A percentile compares a stretch with the other conserved stretches of the same genome.
Evolutionary conservation across 2,329 filamentous ascomycete species (phyloP).

Genomic region (Metarhizium rileyi): DNA sequence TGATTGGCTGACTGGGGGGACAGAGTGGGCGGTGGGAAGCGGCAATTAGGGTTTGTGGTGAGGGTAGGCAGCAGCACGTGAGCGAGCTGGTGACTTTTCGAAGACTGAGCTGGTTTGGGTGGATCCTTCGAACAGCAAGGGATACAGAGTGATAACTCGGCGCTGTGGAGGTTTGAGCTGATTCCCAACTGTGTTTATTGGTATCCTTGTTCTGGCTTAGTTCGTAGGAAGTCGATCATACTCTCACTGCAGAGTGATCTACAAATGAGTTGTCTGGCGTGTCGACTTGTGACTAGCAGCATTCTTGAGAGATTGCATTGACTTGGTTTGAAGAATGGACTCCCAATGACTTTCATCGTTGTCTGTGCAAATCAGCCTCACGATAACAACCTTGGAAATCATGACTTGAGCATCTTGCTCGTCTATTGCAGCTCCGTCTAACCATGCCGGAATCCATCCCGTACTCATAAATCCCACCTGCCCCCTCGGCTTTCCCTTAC

Average conservation of each 20-base stretch:
- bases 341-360: background rate
- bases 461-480: background rate
- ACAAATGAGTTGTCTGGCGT: too few relatives aligned
- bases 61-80: conserved; percentile 1
- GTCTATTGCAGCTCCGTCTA: conserved; percentile 13
- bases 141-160: too few relatives aligned
- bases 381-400: background rate
- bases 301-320: too few relatives aligned
- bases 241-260: too few relatives aligned
- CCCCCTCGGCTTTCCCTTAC: background rate
- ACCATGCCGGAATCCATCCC: background rate
- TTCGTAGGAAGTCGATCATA: too few relatives aligned
- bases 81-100: background rate
- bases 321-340: too few relatives aligned
- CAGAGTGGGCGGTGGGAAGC: conserved; percentile 26
- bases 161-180: too few relatives aligned
- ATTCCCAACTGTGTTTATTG: too few relatives aligned
- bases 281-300: too few relatives aligned
- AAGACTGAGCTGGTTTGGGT: background rate
- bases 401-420: conserved; percentile 6
- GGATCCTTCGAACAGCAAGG: background rate
- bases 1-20: conserved; percentile 7
- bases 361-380: background rate
- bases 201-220: too few relatives aligned
- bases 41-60: conserved; percentile 34